These are phyloP conservation scores for Tuber melanosporum DNA, from an alignment of 495 filamentous ascomycete genomes.

Conservation along the genomic window DNA sequence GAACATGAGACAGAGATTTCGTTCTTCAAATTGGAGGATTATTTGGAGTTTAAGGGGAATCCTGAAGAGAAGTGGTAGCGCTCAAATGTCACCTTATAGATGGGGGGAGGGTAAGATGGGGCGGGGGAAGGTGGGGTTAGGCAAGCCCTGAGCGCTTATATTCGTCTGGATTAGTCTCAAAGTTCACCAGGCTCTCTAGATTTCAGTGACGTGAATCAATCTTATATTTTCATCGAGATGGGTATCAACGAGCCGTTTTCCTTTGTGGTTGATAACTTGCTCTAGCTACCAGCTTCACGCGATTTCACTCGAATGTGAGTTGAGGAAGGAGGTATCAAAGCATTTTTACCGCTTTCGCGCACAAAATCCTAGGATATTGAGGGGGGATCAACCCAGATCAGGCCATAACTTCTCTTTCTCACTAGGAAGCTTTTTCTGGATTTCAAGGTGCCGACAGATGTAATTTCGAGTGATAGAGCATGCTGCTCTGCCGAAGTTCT, in stretches of 20 bases:
- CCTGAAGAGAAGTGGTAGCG: constrained; percentile 42
- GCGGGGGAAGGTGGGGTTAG: neutral
- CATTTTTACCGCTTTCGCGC: neutral
- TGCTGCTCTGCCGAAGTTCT: neutral
- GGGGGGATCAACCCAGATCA: neutral
- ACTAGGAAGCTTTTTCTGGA: neutral
- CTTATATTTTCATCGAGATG: neutral
- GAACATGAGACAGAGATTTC: constrained; percentile 43
- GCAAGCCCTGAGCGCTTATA: neutral
- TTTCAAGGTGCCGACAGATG: neutral
- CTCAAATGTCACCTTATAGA: neutral
- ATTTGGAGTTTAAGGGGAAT: constrained; percentile 39
- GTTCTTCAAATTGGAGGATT: constrained; percentile 40
- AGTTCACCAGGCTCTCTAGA: neutral
- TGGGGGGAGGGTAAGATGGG: neutral
- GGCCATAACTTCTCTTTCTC: neutral
- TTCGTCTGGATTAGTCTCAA: neutral
- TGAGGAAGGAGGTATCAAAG: neutral
- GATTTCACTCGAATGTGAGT: neutral
- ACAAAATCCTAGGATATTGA: neutral
- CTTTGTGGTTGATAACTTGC: neutral
- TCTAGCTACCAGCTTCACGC: neutral
- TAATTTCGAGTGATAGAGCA: neutral
- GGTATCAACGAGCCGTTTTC: neutral
- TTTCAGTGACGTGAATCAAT: neutral